A percentile compares a stretch with the other conserved stretches of the same genome.
Evolutionary conservation across 1,139 yeast genomes (phyloP).

Genomic region (Meyerozyma athensensis): DNA sequence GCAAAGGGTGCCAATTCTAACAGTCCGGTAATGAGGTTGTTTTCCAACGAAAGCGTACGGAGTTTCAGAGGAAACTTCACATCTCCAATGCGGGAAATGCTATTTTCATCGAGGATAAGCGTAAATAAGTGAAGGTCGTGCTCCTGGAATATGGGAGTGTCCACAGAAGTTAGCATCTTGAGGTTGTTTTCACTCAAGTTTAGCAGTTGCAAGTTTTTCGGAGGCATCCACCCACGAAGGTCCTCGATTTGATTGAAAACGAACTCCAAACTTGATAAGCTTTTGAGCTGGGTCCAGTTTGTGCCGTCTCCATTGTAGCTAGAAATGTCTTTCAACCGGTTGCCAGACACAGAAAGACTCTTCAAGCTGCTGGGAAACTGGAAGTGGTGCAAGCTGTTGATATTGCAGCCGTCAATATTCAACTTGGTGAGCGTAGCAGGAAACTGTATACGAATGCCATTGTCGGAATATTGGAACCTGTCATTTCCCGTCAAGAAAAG

Average conservation of each 20-base stretch:
- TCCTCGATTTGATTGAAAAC: conserved; percentile 15
- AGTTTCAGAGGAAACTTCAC: neutral
- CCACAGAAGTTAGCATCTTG: conserved; percentile 4
- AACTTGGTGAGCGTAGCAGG: conserved; percentile 16
- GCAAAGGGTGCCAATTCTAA: neutral
- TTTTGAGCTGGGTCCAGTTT: conserved; percentile 21
- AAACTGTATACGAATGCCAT: conserved; percentile 13
- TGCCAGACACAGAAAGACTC: conserved; percentile 21
- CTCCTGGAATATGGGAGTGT: conserved; percentile 1
- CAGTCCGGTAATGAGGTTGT: conserved; percentile 6
- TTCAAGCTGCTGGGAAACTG: conserved; percentile 23
- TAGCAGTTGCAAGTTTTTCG: conserved; percentile 13
- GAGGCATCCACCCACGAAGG: conserved; percentile 6
- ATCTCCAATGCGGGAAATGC: neutral
- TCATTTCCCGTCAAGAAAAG: conserved; percentile 15
- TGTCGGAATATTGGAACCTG: conserved; percentile 8
- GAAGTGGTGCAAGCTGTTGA: conserved; percentile 17
- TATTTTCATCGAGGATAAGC: neutral
- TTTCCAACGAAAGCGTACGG: conserved; percentile 7
- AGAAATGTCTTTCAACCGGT: conserved; percentile 14
- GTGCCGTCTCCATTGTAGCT: conserved; percentile 15
- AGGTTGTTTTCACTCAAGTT: conserved; percentile 21
- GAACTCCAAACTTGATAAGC: conserved; percentile 11
- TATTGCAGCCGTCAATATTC: conserved; percentile 21
- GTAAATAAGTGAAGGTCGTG: conserved; percentile 3